Conservation (phyloP, 331 rosid genomes). For the Telfairia occidentalis region DNA sequence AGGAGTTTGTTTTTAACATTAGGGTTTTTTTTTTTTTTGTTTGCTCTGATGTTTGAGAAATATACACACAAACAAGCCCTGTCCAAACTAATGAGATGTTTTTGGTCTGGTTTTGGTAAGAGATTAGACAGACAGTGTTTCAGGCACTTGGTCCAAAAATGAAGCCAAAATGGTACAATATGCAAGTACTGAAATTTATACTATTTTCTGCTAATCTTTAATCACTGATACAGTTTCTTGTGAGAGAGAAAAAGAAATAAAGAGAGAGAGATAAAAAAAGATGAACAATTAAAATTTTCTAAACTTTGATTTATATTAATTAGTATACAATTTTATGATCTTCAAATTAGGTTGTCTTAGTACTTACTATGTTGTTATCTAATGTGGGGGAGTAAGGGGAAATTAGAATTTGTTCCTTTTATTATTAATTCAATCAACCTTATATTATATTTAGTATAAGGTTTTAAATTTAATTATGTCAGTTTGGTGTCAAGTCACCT, state of each 20-base stretch:
- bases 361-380: neutral
- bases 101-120: neutral
- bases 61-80: neutral
- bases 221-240: neutral
- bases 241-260: neutral
- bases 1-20: neutral
- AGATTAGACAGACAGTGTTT: neutral
- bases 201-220: neutral
- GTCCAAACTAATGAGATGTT: neutral
- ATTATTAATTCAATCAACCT: neutral
- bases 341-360: neutral
- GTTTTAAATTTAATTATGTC: neutral
- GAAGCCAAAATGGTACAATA: neutral
- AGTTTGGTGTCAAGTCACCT: neutral
- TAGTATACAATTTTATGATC: too few species aligned
- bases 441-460: neutral
- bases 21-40: neutral
- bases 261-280: neutral
- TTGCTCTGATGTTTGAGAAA: neutral
- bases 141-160: neutral
- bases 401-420: neutral
- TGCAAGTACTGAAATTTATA: neutral
- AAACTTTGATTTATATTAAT: neutral
- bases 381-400: neutral
- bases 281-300: neutral